Evolutionary conservation across 192 early-diverging fungal genomes (phyloP).

Genomic region (Podila clonocystis): DNA sequence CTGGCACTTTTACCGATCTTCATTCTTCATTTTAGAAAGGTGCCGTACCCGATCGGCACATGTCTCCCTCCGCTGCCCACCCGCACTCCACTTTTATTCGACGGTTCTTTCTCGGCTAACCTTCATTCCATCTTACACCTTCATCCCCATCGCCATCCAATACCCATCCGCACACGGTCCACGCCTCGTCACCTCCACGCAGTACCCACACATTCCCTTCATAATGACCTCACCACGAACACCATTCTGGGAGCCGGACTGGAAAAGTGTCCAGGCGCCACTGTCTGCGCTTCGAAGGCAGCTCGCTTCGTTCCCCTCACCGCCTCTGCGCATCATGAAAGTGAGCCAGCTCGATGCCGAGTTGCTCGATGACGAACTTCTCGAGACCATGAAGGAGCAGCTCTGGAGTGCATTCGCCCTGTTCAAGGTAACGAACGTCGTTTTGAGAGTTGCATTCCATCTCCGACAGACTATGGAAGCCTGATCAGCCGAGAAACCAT

Average conservation of each 20-base stretch:
- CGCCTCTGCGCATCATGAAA: slow-evolving; percentile 70
- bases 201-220: background rate
- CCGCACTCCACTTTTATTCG: background rate
- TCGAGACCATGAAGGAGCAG: slow-evolving; percentile 81
- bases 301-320: slow-evolving; percentile 59
- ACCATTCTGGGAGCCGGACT: slow-evolving; percentile 61
- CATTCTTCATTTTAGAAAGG: background rate
- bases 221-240: background rate
- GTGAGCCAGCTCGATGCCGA: slow-evolving; percentile 89
- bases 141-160: background rate
- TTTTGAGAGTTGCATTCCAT: background rate
- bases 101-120: background rate
- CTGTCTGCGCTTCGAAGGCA: slow-evolving; percentile 57
- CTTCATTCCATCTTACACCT: background rate
- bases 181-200: background rate
- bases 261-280: slow-evolving; percentile 62
- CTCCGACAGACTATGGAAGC: background rate
- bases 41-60: background rate
- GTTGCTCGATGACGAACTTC: slow-evolving; percentile 81
- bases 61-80: background rate
- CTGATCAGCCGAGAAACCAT: no score
- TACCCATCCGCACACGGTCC: background rate
- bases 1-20: background rate
- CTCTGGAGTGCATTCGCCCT: slow-evolving; percentile 75
- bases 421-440: slow-evolving; percentile 61